Evolutionary conservation across 345 rosid genomes (phyloP).

Genomic region (Eucalyptus victrix): DNA sequence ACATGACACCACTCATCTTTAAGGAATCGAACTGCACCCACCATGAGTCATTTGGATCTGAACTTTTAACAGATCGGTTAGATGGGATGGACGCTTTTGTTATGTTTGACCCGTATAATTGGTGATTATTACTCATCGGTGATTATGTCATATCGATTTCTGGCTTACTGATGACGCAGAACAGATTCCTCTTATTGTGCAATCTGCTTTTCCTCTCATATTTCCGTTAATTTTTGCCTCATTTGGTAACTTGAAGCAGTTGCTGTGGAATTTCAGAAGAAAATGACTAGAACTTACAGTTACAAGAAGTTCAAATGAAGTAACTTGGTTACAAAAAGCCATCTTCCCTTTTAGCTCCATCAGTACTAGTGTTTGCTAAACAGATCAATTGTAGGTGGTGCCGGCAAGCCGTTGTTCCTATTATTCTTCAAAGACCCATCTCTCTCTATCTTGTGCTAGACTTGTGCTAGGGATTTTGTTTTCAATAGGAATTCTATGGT

Average conservation of each 20-base stretch:
- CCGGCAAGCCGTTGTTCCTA: background rate
- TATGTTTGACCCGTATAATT: background rate
- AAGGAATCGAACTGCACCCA: slow-evolving; percentile 8
- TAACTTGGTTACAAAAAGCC: background rate
- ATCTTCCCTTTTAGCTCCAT: background rate
- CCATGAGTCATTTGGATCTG: background rate
- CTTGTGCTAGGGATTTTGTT: background rate
- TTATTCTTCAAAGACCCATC: background rate
- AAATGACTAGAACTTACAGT: background rate
- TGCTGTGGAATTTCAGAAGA: background rate
- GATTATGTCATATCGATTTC: background rate
- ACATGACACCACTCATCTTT: slow-evolving; percentile 5
- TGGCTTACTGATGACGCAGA: background rate
- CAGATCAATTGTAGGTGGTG: background rate
- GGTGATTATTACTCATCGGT: background rate
- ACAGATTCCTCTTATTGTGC: background rate
- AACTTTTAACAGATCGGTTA: background rate
- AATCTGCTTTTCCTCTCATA: background rate
- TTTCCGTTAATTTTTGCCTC: background rate
- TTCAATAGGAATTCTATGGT: background rate
- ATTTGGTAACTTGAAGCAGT: background rate
- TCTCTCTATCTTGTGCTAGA: background rate
- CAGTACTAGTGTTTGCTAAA: background rate
- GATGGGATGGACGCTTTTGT: background rate
- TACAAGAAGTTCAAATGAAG: background rate